A percentile compares a stretch with the other conserved stretches of the same genome.
Conservation (phyloP, 2,329 filamentous ascomycete species). For the Neonectria magnoliae region DNA sequence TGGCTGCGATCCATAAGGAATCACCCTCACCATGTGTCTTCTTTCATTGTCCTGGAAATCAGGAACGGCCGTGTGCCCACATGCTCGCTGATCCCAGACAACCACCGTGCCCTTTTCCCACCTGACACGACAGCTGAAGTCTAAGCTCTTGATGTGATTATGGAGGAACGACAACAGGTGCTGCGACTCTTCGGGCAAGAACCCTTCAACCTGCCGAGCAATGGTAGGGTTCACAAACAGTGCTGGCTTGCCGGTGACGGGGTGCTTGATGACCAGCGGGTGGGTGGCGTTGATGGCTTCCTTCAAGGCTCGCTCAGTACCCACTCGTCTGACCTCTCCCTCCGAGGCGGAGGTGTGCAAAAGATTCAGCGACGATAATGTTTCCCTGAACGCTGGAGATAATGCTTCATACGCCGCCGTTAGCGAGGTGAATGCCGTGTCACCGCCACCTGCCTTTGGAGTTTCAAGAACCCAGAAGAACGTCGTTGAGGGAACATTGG, state of each 20-base stretch:
- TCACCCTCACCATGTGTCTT: conserved; percentile 45
- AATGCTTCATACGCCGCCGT: conserved; percentile 44
- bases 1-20: conserved; percentile 43
- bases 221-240: conserved; percentile 46
- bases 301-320: conserved; percentile 39
- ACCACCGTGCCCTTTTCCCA: conserved; percentile 46
- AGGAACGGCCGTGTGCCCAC: conserved; percentile 43
- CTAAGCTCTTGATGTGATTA: conserved; percentile 44
- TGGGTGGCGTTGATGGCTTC: conserved; percentile 45
- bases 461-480: conserved; percentile 49
- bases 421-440: conserved; percentile 45
- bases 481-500: conserved; percentile 45
- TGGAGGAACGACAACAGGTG: conserved; percentile 42
- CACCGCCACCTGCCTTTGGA: conserved; percentile 40
- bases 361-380: conserved; percentile 11
- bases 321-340: conserved; percentile 43
- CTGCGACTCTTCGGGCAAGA: conserved; percentile 45
- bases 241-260: conserved; percentile 40
- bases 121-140: conserved; percentile 43
- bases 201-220: conserved; percentile 41
- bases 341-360: conserved; percentile 43
- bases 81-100: conserved; percentile 44
- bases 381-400: conserved; percentile 41
- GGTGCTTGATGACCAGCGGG: conserved; percentile 43
- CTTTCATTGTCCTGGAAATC: conserved; percentile 45